Evolutionary conservation across 2,329 filamentous ascomycete species (phyloP), one percentile per base, ranked within the genome.

Genomic region (Tolypocladium album): DNA sequence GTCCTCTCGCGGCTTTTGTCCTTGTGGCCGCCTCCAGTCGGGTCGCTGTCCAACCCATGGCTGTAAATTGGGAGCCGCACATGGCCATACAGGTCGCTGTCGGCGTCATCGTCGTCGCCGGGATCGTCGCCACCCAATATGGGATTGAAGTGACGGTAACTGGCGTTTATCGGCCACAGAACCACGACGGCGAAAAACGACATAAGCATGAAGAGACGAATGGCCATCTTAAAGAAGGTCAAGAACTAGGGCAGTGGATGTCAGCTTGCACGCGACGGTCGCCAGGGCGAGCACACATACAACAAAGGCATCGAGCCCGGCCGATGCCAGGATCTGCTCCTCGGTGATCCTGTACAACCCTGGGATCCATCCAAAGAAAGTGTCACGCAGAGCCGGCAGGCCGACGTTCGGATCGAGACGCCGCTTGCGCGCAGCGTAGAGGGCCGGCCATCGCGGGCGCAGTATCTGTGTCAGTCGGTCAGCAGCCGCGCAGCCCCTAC

Each of bases 221-320:
- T 89, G 15, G 93, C 88, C 85, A 97, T 94, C 72, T 92, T 95
- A 80, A 97, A 97, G 75, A 99, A 99, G 20, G 88, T 84, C 17
- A 99, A 80, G 70, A 99, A 97, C 83, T 76, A 34, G 20, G 12
- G 7, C n/a, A 12, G 4, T 4, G 27, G 27, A 31, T 2, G 59
- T 72, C 59, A 70, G 62, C 58, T 58, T 40, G 22, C 47, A 40
- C 15, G n/a, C 34, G 12, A 17, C 0, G n/a, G 20, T 5, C 57
- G 13, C 60, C 22, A 12, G 9, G 20, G 24, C 39, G 31, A 17
- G 6, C 36, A 20, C 27, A 78, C 82, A 66, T 76, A 90, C 88
- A 65, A 97, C 94, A 75, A 90, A 99, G 57, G 94, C 94, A 77
- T 99, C 94, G 57, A 99, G 82, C 0, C 94, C 94, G 22, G 93